Base-by-base conservation (phyloP, 2,329 filamentous ascomycete species). In the Fusarium nelsonii region DNA sequence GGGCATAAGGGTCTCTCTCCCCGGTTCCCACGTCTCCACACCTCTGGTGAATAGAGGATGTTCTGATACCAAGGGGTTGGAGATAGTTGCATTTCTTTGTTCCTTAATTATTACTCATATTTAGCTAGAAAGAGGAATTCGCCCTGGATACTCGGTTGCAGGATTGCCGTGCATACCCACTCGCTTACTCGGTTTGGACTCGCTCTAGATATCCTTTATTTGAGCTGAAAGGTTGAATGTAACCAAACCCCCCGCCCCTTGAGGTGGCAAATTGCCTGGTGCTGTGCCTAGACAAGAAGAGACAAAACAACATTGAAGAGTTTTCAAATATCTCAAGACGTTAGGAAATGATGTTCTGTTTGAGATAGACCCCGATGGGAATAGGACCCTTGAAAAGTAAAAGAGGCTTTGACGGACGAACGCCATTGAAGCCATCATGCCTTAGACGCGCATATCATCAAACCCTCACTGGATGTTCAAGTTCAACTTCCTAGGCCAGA, bases 181-280 rank as follows among this genome's bases (percentile, higher is more conserved):
- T 50, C 46, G 26, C 10, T 30, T 11, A 43, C 14, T 43, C 40
- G 26, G 16, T 30, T 43, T 30, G 39, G 39, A 41, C 18, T 20
- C 39, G 14, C 12, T 30, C 30, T 10, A 39, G 39, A 41, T 23
- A 20, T 41, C 23, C 23, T 23, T 23, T 23, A 23, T 26, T 18
- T 18, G 34, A 50, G 41, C 41, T 45, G 41, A 44, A 18, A 6
- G 26, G 26, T 45, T 45, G 41, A 50, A 50, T 50, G 46, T 15
- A 37, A 50, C 33, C 46, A 37, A 44, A n/a, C 16, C 34, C 33
- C 23, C 23, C 4, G 4, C 23, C 23, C 46, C 23, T 50, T 50
- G n/a, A n/a, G 43, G 66, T 69, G 66, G 66, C 66, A 69, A 69
- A 66, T 43, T 66, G 39, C 49, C 30, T 23, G 10, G 8, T 30